Percentiles rank a stretch among this genome's conserved stretches.
These are phyloP conservation scores for Umbelopsis sp. DNA, from an alignment of 371 early-diverging fungal genomes.

Conservation along the genomic window DNA sequence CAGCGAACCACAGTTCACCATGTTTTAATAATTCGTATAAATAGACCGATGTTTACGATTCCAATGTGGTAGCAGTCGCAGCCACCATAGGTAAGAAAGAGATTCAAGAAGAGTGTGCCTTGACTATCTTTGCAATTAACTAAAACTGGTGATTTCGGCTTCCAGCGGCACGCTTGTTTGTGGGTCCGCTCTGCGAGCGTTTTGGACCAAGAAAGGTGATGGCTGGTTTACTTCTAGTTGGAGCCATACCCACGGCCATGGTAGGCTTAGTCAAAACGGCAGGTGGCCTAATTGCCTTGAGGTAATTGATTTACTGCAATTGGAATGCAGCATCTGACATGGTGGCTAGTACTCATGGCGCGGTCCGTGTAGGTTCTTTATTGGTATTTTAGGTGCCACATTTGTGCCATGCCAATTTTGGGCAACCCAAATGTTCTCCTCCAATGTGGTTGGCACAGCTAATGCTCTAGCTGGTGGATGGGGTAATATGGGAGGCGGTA, in stretches of 20 bases:
- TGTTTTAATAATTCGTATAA: not conserved
- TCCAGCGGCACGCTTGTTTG: conserved; percentile 40
- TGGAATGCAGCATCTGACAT: not conserved
- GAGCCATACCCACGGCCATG: conserved; percentile 53
- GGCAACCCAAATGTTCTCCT: conserved; percentile 61
- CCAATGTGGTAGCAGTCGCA: conserved; percentile 41
- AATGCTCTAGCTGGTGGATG: conserved; percentile 69
- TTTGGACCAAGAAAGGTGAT: conserved; percentile 59
- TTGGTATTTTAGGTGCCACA: conserved; percentile 63
- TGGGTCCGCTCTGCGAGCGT: conserved; percentile 55
- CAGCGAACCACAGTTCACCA: not conserved
- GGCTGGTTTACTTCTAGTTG: conserved; percentile 49
- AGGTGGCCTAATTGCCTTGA: conserved; percentile 41
- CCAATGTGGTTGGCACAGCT: conserved; percentile 61
- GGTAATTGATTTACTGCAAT: conserved; percentile 22
- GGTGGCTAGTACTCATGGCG: not conserved
- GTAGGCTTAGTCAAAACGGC: conserved; percentile 44
- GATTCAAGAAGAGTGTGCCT: not conserved
- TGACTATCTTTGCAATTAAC: conserved; percentile 11
- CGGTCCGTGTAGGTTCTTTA: conserved; percentile 30
- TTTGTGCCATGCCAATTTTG: conserved; percentile 75
- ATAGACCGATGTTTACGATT: conserved; percentile 26
- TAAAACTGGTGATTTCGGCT: conserved; percentile 16
- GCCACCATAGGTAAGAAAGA: conserved; percentile 37
- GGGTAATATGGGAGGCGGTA: conserved; percentile 72